phyloP scores from a whole-genome alignment of 805 yeast species.

The Candida orba region DNA sequence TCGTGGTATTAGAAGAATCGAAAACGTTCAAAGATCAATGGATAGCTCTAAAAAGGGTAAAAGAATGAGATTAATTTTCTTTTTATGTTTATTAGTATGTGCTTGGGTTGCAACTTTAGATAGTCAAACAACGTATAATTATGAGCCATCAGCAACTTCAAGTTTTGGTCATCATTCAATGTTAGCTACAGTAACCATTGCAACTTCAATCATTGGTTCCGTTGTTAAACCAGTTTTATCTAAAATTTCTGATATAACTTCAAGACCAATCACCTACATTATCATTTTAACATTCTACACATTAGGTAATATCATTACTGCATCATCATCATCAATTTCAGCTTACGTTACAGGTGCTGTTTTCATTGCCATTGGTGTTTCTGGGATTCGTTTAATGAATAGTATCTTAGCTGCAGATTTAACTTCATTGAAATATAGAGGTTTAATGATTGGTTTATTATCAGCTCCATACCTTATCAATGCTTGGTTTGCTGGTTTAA shows the following conservation, averaged over 20 bases:
- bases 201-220: constrained; percentile 29
- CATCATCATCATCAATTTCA: constrained; percentile 27
- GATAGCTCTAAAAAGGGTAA: constrained; percentile 5
- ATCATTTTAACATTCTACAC: constrained; percentile 25
- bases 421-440: constrained; percentile 30
- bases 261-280: constrained; percentile 29
- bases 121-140: constrained; percentile 24
- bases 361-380: constrained; percentile 29
- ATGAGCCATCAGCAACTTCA: constrained; percentile 32
- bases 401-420: constrained; percentile 29
- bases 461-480: constrained; percentile 34
- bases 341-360: constrained; percentile 29
- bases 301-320: constrained; percentile 29
- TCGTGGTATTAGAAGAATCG: constrained; percentile 9
- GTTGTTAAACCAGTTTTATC: constrained; percentile 32
- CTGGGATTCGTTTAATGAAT: constrained; percentile 29
- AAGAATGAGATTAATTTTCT: constrained; percentile 2
- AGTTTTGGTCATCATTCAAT: constrained; percentile 30
- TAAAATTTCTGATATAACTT: constrained; percentile 30
- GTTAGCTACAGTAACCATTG: constrained; percentile 30
- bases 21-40: constrained; percentile 3
- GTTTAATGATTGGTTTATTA: constrained; percentile 28
- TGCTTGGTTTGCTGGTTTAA: constrained; percentile 33
- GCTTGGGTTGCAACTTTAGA: constrained; percentile 19
- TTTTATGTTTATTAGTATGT: background rate